phyloP scores from a whole-genome alignment of 2,329 filamentous ascomycete genomes.

The Arthrocladium fulminans region DNA sequence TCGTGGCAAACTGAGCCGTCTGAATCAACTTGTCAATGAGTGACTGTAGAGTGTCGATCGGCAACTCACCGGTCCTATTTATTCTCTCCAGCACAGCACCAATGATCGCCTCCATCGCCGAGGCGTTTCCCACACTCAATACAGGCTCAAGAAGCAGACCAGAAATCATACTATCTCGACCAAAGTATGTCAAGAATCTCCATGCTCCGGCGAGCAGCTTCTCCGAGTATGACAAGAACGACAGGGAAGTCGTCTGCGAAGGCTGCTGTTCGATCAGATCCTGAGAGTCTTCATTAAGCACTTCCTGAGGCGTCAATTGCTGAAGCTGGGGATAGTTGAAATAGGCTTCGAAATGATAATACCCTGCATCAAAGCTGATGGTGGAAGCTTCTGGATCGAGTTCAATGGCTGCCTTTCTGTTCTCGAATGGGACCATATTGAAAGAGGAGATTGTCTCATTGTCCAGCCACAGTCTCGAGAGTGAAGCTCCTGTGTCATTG shows the following conservation, averaged over 20 bases:
- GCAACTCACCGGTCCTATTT: constrained; percentile 35
- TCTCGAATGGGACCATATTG: constrained; percentile 34
- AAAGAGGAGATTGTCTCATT: constrained; percentile 50
- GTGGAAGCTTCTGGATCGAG: constrained; percentile 37
- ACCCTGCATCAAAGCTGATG: constrained; percentile 43
- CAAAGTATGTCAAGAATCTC: constrained; percentile 60
- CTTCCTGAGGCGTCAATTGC: constrained; percentile 42
- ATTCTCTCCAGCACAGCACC: constrained; percentile 53
- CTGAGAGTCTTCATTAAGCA: constrained; percentile 42
- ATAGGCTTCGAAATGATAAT: constrained; percentile 50
- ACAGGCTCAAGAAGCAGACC: constrained; percentile 50
- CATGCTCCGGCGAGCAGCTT: constrained; percentile 58
- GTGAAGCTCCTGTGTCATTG: constrained; percentile 36
- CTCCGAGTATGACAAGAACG: constrained; percentile 55
- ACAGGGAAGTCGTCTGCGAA: constrained; percentile 45
- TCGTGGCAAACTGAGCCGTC: constrained; percentile 57
- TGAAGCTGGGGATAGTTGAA: constrained; percentile 55
- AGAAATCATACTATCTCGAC: constrained; percentile 56
- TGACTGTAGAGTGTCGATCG: not conserved
- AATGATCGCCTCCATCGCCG: constrained; percentile 54
- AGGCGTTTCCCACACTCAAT: constrained; percentile 46
- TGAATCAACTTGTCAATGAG: not conserved
- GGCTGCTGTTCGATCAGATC: constrained; percentile 39
- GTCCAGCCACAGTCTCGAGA: constrained; percentile 54
- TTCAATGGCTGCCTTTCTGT: constrained; percentile 17